Evolutionary conservation across 2,329 filamentous ascomycete genomes (phyloP).

Genomic region (Cercospora zeina): DNA sequence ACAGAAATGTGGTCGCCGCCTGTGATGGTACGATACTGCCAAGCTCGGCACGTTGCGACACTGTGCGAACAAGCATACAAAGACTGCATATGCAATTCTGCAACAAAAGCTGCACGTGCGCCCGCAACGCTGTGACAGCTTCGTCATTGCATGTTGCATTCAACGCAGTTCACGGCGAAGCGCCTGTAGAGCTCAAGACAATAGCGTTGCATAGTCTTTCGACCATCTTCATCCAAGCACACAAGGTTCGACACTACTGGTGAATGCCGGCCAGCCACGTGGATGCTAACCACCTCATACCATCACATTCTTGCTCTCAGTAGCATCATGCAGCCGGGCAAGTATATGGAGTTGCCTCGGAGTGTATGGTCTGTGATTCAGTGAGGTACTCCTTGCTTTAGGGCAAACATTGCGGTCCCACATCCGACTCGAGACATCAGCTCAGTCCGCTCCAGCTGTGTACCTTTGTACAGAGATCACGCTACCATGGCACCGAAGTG

Average conservation of each 20-base stretch:
- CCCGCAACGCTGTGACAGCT: no score
- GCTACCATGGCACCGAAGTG: constrained; percentile 27
- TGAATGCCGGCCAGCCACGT: background rate
- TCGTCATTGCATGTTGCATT: background rate
- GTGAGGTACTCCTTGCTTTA: background rate
- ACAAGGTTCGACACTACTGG: background rate
- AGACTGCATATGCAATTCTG: no score
- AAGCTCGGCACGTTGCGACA: no score
- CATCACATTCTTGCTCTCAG: background rate
- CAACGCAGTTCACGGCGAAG: background rate
- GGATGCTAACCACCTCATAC: background rate
- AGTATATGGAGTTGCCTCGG: background rate
- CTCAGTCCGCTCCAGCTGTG: no score
- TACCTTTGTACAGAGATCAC: background rate
- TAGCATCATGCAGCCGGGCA: background rate
- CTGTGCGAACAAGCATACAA: no score
- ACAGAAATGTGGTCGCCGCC: no score
- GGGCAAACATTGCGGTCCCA: background rate
- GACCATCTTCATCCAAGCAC: background rate
- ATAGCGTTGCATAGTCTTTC: background rate
- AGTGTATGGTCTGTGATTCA: background rate
- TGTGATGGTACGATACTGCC: no score
- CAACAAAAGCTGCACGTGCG: no score
- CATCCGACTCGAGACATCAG: background rate
- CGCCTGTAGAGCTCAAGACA: background rate